A percentile compares a stretch with the other conserved stretches of the same genome.
These are phyloP conservation scores for Vaccinium macrocarpon DNA, from an alignment of 148 eudicot species.

Conservation along the genomic window DNA sequence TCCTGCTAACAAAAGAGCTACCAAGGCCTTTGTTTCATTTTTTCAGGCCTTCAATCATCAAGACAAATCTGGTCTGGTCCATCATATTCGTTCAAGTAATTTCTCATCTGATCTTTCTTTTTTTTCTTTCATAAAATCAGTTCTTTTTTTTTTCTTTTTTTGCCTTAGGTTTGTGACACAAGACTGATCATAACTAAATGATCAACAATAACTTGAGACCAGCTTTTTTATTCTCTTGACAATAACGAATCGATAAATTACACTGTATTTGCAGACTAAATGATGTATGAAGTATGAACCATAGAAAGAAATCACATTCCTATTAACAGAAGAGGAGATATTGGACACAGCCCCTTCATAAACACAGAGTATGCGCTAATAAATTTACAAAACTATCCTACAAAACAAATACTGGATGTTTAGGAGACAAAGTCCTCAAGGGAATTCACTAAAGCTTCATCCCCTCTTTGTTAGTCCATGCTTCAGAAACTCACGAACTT, in stretches of 20 bases:
- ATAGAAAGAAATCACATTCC: not conserved
- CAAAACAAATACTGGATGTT: not conserved
- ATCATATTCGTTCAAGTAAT: no score
- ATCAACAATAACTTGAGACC: no score
- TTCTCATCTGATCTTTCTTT: no score
- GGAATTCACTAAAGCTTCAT: conserved; percentile 7
- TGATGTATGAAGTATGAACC: not conserved
- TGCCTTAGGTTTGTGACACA: no score
- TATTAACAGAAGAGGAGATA: not conserved
- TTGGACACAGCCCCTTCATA: not conserved
- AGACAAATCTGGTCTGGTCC: no score
- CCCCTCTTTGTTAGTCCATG: not conserved
- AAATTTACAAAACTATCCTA: conserved; percentile 10
- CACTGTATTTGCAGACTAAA: not conserved
- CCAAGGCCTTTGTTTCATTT: no score
- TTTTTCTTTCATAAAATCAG: no score
- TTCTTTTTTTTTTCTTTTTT: no score
- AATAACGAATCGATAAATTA: not conserved
- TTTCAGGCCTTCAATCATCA: no score
- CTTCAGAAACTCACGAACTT: conserved; percentile 13
- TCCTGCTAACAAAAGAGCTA: no score
- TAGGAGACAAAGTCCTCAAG: conserved; percentile 8
- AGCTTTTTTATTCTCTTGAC: not conserved
- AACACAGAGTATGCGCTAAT: not conserved
- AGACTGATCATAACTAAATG: no score